Percentiles rank a stretch among this genome's conserved stretches.
phyloP scores from a whole-genome alignment of 495 filamentous ascomycete genomes.

The Daldinia bambusicola region DNA sequence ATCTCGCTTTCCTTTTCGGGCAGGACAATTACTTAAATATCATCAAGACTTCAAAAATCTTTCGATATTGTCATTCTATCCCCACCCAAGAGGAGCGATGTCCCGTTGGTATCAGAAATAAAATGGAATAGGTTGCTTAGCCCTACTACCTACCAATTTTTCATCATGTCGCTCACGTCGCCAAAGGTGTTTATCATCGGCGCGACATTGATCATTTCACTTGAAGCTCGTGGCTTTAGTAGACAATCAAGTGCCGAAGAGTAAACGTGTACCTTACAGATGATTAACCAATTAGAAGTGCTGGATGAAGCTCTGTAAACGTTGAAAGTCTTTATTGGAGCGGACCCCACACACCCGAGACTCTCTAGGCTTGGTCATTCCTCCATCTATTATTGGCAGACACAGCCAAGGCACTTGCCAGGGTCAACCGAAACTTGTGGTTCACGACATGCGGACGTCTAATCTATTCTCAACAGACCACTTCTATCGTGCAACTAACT shows the following conservation, averaged over 20 bases:
- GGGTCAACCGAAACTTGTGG: slow-evolving; percentile 7
- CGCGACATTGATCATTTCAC: slow-evolving; percentile 16
- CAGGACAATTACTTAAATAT: slow-evolving; percentile 22
- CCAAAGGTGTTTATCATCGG: slow-evolving; percentile 5
- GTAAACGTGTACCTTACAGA: not conserved
- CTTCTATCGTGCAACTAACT: not conserved
- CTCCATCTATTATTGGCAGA: slow-evolving; percentile 27
- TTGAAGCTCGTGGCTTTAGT: slow-evolving; percentile 11
- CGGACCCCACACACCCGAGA: not conserved
- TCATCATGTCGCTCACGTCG: not conserved
- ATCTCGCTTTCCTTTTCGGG: slow-evolving; percentile 26
- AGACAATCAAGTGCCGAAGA: slow-evolving; percentile 11
- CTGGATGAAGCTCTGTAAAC: not conserved
- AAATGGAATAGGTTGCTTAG: not conserved
- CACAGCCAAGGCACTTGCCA: not conserved
- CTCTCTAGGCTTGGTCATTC: slow-evolving; percentile 25
- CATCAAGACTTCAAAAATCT: slow-evolving; percentile 8
- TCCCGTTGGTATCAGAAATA: not conserved
- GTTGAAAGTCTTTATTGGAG: slow-evolving; percentile 9
- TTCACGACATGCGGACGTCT: not conserved
- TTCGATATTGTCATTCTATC: slow-evolving; percentile 9
- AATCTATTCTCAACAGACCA: slow-evolving; percentile 12
- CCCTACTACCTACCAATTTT: no score
- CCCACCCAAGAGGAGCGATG: not conserved
- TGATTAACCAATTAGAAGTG: slow-evolving; percentile 6